These are phyloP conservation scores for Ricinus communis DNA, from an alignment of 345 rosid species.

Conservation along the genomic window DNA sequence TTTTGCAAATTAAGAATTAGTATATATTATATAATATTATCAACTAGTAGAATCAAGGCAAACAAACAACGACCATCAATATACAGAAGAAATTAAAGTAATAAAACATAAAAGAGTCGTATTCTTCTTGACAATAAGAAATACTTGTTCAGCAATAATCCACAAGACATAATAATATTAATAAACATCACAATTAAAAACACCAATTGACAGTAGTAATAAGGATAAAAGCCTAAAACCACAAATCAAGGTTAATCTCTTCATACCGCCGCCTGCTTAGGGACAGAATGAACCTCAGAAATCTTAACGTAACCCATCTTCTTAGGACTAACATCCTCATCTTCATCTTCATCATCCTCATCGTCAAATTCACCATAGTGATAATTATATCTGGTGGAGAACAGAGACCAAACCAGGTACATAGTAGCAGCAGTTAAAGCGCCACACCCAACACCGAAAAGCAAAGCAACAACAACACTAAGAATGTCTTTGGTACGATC, in stretches of 20 bases:
- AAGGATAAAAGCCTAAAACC: background rate
- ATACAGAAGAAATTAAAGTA: background rate
- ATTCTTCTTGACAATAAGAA: background rate
- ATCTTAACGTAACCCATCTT: slow-evolving; percentile 77
- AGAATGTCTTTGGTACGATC: slow-evolving; percentile 85
- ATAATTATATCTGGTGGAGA: slow-evolving; percentile 44
- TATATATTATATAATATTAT: too few species aligned
- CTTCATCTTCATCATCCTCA: slow-evolving; percentile 37
- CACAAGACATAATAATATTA: background rate
- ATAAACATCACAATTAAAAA: background rate
- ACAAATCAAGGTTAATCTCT: background rate
- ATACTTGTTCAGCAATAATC: background rate
- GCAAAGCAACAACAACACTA: slow-evolving; percentile 77
- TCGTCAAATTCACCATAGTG: slow-evolving; percentile 28
- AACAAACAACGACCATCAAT: background rate
- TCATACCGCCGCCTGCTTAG: slow-evolving; percentile 10
- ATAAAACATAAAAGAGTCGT: background rate
- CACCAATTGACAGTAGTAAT: too few species aligned
- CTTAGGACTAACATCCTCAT: slow-evolving; percentile 44
- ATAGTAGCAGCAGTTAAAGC: slow-evolving; percentile 87
- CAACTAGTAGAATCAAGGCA: too few species aligned
- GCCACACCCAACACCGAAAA: slow-evolving; percentile 94
- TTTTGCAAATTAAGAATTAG: background rate
- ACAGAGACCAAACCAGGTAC: slow-evolving; percentile 82
- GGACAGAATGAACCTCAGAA: slow-evolving; percentile 34